Conservation (phyloP, 805 yeast species). For the Isabelozyma heimii region DNA sequence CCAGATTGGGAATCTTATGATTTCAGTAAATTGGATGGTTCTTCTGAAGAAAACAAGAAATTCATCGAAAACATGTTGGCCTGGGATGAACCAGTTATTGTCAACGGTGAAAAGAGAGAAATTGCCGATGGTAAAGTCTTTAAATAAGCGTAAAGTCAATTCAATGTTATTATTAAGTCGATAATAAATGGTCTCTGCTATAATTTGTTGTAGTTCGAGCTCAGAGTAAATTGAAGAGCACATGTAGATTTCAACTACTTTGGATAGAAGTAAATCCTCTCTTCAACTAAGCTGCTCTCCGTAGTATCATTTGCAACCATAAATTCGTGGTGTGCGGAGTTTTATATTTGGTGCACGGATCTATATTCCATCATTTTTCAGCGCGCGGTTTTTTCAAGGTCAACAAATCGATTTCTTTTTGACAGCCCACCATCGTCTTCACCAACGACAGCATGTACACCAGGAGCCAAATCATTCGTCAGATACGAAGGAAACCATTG, state of each 20-base stretch:
- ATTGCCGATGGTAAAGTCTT: constrained; percentile 97
- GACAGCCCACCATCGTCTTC: not conserved
- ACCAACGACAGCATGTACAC: constrained; percentile 12
- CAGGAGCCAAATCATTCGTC: constrained; percentile 40
- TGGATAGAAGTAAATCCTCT: too few relatives aligned
- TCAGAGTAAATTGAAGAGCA: too few relatives aligned
- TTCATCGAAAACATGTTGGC: constrained; percentile 92
- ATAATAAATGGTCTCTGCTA: not conserved
- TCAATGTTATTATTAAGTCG: not conserved
- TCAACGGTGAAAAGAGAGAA: constrained; percentile 79
- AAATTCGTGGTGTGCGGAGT: too few relatives aligned
- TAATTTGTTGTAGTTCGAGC: not conserved
- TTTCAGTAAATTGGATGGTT: constrained; percentile 78
- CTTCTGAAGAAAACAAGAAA: constrained; percentile 72
- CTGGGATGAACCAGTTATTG: constrained; percentile 91
- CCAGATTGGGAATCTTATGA: constrained; percentile 98
- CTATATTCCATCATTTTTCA: too few relatives aligned
- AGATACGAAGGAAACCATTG: constrained; percentile 60
- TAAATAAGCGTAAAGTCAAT: constrained; percentile 53
- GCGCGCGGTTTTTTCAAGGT: not conserved
- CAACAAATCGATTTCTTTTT: not conserved
- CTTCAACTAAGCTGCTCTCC: too few relatives aligned
- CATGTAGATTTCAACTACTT: too few relatives aligned
- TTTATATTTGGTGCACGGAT: too few relatives aligned
- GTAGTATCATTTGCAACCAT: too few relatives aligned